These are phyloP conservation scores for Orbilia oligospora DNA, from an alignment of 2,329 filamentous ascomycete genomes.

Conservation along the genomic window DNA sequence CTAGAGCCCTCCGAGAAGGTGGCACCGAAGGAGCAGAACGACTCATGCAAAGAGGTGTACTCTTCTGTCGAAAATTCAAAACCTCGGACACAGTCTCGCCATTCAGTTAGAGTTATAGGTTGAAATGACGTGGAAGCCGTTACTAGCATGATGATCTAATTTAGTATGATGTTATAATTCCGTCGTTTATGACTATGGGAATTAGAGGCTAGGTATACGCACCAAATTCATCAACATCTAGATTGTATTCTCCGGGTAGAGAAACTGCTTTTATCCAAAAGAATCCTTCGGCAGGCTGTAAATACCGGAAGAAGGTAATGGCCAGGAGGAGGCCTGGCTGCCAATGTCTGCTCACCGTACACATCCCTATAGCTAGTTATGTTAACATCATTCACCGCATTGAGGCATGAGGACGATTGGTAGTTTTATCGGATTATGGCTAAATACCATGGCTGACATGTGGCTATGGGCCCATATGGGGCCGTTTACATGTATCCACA, in stretches of 20 bases:
- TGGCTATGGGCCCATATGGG: neutral
- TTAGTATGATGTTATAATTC: neutral
- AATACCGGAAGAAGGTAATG: neutral
- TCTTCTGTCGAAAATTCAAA: neutral
- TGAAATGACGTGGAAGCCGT: conserved; percentile 5
- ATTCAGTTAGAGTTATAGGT: conserved; percentile 22
- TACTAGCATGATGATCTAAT: neutral
- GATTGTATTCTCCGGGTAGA: conserved; percentile 18
- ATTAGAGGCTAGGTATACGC: neutral
- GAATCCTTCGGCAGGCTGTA: conserved; percentile 16
- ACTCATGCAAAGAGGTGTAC: neutral
- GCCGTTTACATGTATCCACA: neutral
- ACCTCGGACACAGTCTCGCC: conserved; percentile 16
- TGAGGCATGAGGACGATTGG: neutral
- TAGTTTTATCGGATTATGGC: neutral
- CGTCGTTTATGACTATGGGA: neutral
- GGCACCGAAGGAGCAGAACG: conserved; percentile 40
- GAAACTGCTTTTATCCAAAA: conserved; percentile 49
- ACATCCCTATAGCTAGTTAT: neutral
- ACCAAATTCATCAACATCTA: conserved; percentile 50
- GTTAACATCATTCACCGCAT: neutral
- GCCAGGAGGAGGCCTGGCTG: conserved; percentile 10
- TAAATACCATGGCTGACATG: neutral
- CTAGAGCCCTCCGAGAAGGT: conserved; percentile 7
- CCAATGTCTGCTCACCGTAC: neutral